phyloP scores from a whole-genome alignment of 306 rosid species.

The Cajanus cajan region DNA sequence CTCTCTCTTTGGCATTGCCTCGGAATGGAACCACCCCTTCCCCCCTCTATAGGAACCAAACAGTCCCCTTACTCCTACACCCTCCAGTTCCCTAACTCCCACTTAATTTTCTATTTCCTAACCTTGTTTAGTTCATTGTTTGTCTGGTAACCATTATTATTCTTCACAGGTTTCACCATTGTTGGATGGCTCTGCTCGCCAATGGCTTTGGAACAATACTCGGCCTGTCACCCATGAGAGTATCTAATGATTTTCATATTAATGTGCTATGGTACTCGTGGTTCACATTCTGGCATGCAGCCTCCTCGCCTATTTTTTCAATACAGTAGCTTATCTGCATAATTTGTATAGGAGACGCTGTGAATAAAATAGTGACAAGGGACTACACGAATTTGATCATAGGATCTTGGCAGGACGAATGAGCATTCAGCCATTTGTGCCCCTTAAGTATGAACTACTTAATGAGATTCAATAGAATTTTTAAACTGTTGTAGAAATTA shows the following conservation, averaged over 20 bases:
- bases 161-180: slow-evolving; percentile 76
- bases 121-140: background rate
- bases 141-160: slow-evolving; percentile 17
- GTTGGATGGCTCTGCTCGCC: slow-evolving; percentile 67
- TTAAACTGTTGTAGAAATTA: background rate
- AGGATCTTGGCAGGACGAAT: background rate
- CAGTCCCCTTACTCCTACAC: background rate
- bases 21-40: background rate
- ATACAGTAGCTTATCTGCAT: background rate
- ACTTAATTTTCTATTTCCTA: background rate
- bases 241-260: slow-evolving; percentile 25
- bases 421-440: slow-evolving; percentile 16
- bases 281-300: background rate
- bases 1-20: background rate
- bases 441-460: background rate
- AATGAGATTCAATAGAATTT: slow-evolving; percentile 7
- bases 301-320: background rate
- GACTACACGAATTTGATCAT: slow-evolving; percentile 6
- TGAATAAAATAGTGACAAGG: slow-evolving; percentile 24
- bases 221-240: slow-evolving; percentile 43
- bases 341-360: background rate
- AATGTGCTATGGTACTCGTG: background rate
- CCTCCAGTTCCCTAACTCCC: background rate
- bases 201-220: slow-evolving; percentile 95
- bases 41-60: background rate